A percentile compares a stretch with the other conserved stretches of the same genome.
Evolutionary conservation across 805 yeast genomes (phyloP).

Genomic region (Saturnispora hagleri): DNA sequence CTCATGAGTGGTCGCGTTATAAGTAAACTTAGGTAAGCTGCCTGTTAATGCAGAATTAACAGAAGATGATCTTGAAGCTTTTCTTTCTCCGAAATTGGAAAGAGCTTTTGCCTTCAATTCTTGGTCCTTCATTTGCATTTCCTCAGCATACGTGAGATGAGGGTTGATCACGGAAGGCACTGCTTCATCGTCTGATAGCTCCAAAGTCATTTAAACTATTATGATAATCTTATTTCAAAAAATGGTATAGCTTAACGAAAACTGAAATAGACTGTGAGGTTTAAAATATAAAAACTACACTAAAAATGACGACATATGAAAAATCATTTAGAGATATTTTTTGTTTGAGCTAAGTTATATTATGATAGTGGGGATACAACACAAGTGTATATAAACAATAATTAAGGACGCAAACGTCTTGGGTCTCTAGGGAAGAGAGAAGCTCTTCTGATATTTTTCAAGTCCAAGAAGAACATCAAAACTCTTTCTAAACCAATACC

Average conservation of each 20-base stretch:
- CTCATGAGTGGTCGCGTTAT: constrained; percentile 24
- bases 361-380: neutral
- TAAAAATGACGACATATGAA: neutral
- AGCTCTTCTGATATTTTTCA: constrained; percentile 98
- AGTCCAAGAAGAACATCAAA: constrained; percentile 93
- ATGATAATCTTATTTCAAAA: neutral
- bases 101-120: constrained; percentile 59
- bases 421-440: constrained; percentile 99
- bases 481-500: constrained; percentile 99
- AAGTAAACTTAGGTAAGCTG: constrained; percentile 17
- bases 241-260: neutral
- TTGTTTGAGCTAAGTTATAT: neutral
- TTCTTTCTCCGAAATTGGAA: constrained; percentile 33
- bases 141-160: constrained; percentile 59
- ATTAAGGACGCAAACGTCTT: constrained; percentile 78
- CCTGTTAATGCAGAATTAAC: constrained; percentile 10
- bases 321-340: neutral
- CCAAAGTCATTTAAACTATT: neutral
- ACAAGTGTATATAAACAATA: neutral
- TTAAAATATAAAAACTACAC: neutral
- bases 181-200: constrained; percentile 10
- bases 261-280: neutral
- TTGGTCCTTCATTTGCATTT: constrained; percentile 51
- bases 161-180: constrained; percentile 23
- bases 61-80: constrained; percentile 21